Evolutionary conservation across 2,329 filamentous ascomycete species (phyloP).

Genomic region (Fusarium hainanense): DNA sequence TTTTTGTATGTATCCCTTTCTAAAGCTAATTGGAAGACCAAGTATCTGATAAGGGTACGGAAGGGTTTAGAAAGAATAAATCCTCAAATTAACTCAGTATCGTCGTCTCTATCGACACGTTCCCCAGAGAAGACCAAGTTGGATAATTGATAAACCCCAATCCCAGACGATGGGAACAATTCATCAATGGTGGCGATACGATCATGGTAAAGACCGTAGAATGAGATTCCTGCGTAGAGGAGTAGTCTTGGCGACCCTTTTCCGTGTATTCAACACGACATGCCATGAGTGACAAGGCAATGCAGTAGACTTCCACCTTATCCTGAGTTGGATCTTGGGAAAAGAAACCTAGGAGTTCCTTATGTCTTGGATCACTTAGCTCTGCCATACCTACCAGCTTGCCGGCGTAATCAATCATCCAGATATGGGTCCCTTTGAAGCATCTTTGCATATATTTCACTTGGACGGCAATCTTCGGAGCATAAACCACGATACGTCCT

Average conservation of each 20-base stretch:
- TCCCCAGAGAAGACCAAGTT: too few relatives aligned
- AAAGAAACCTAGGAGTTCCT: neutral
- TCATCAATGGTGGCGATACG: fast-evolving
- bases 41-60: too few relatives aligned
- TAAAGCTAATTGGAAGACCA: too few relatives aligned
- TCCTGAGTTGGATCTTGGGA: neutral
- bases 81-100: too few relatives aligned
- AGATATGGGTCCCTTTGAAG: neutral
- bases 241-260: neutral
- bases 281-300: neutral
- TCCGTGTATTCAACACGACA: fast-evolving
- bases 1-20: too few relatives aligned
- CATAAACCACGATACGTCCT: neutral
- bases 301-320: neutral
- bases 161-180: too few relatives aligned
- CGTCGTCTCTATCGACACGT: too few relatives aligned
- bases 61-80: too few relatives aligned
- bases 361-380: neutral
- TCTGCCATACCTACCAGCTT: neutral
- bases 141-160: too few relatives aligned
- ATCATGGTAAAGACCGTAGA: too few relatives aligned
- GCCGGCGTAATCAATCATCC: fast-evolving
- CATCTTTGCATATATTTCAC: fast-evolving
- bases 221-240: fast-evolving
- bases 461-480: neutral